Percentiles rank a stretch among this genome's conserved stretches.
phyloP scores from a whole-genome alignment of 495 filamentous ascomycete species.

The Lindgomyces ingoldianus region DNA sequence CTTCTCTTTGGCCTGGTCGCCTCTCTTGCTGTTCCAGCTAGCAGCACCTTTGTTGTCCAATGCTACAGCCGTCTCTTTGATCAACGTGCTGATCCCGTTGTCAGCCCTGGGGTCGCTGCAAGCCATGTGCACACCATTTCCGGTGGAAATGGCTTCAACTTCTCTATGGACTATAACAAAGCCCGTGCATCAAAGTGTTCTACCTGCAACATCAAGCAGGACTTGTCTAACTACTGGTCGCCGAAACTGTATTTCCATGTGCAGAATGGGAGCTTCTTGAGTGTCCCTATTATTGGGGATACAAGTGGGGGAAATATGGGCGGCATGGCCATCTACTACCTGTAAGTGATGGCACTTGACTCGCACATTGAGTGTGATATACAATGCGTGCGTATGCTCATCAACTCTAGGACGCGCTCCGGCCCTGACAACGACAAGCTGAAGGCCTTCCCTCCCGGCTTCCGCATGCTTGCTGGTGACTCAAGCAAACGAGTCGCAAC shows the following conservation, averaged over 20 bases:
- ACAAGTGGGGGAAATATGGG: constrained; percentile 47
- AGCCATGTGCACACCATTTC: constrained; percentile 73
- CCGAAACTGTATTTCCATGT: constrained; percentile 67
- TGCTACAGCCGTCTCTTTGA: constrained; percentile 51
- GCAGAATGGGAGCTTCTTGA: constrained; percentile 64
- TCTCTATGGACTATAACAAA: constrained; percentile 60
- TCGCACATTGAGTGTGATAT: background rate
- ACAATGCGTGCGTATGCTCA: background rate
- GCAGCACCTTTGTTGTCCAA: constrained; percentile 44
- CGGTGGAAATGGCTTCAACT: constrained; percentile 72
- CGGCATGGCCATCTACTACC: constrained; percentile 65
- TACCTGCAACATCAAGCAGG: constrained; percentile 63
- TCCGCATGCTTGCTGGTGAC: constrained; percentile 75
- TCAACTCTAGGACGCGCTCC: constrained; percentile 51
- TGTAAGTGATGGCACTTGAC: constrained; percentile 48
- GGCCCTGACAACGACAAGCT: constrained; percentile 60
- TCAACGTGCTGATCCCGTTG: constrained; percentile 71
- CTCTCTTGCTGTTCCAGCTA: constrained; percentile 37
- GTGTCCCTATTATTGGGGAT: constrained; percentile 66
- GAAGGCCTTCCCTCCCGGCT: constrained; percentile 66
- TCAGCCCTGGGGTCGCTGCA: constrained; percentile 58
- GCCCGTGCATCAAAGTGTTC: constrained; percentile 65
- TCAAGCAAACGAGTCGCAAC: constrained; percentile 52
- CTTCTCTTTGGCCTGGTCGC: constrained; percentile 36
- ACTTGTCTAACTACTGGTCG: constrained; percentile 80